A percentile compares a stretch with the other conserved stretches of the same genome.
Conservation (phyloP, 2,329 filamentous ascomycete species). For the Dactylella cylindrospora region DNA sequence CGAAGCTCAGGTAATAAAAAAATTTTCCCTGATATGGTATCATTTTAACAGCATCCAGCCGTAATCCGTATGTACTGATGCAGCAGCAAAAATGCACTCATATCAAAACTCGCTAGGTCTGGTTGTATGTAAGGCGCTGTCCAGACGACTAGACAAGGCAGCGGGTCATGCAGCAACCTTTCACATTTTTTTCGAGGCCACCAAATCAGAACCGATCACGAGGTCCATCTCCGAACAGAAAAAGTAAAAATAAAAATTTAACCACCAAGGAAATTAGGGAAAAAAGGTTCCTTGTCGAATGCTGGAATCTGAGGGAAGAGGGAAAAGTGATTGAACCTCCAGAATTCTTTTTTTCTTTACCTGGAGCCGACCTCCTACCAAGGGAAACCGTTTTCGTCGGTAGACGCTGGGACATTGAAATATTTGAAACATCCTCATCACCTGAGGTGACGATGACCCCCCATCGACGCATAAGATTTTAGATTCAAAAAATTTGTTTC, state of each 20-base stretch:
- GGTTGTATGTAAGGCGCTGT: neutral
- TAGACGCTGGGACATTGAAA: constrained; percentile 8
- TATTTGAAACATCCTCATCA: constrained; percentile 34
- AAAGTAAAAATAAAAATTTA: constrained; percentile 31
- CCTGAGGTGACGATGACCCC: constrained; percentile 33
- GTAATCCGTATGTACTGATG: constrained; percentile 9
- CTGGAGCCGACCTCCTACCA: neutral
- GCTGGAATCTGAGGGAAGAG: constrained; percentile 21
- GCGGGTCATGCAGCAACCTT: constrained; percentile 29
- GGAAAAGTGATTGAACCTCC: constrained; percentile 20
- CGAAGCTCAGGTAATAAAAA: no score
- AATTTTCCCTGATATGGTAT: no score
- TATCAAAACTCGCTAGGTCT: constrained; percentile 10
- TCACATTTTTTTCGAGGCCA: constrained; percentile 21
- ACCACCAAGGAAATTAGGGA: no score
- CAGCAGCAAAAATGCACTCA: constrained; percentile 32
- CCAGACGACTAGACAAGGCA: neutral
- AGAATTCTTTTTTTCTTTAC: no score
- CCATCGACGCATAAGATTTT: constrained; percentile 30
- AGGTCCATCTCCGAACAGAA: constrained; percentile 43
- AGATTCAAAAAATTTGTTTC: constrained; percentile 7
- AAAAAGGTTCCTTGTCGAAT: no score
- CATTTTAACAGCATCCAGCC: no score
- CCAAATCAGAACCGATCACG: constrained; percentile 44
- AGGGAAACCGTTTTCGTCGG: neutral